phyloP scores from a whole-genome alignment of 768 basidiomycete genomes.

The Suillus sp. region DNA sequence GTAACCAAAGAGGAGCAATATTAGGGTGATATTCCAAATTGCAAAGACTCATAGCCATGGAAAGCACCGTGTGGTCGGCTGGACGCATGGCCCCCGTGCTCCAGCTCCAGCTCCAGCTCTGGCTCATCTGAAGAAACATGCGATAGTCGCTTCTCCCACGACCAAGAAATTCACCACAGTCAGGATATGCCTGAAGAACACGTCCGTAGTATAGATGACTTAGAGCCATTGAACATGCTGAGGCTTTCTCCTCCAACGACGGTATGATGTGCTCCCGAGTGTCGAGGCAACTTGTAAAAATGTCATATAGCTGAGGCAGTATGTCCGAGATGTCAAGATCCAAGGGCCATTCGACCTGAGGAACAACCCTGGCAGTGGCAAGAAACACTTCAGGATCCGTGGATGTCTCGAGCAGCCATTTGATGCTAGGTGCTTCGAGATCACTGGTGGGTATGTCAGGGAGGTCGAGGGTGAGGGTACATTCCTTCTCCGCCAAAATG shows the following conservation, averaged over 20 bases:
- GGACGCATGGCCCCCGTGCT: rapidly evolving
- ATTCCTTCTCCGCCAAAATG: background rate
- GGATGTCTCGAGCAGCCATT: constrained; percentile 21
- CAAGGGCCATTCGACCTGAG: constrained; percentile 16
- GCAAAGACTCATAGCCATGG: background rate
- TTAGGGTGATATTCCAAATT: background rate
- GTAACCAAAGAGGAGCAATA: too few species aligned
- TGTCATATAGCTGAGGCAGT: background rate
- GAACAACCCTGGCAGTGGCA: constrained; percentile 12
- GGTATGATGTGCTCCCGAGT: background rate
- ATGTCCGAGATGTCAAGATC: background rate
- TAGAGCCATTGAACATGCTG: background rate
- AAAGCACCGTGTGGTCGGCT: background rate
- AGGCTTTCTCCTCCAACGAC: background rate
- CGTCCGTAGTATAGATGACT: background rate
- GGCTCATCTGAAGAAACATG: background rate
- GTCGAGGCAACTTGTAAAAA: background rate
- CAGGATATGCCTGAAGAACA: background rate
- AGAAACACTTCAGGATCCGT: constrained; percentile 16
- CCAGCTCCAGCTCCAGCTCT: too few species aligned
- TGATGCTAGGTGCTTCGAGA: constrained; percentile 9
- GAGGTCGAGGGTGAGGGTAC: background rate
- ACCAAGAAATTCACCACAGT: background rate
- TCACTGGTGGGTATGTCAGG: background rate
- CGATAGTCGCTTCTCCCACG: background rate